Evolutionary conservation across 2,329 filamentous ascomycete genomes (phyloP).

Genomic region (Aspergillus sp.): DNA sequence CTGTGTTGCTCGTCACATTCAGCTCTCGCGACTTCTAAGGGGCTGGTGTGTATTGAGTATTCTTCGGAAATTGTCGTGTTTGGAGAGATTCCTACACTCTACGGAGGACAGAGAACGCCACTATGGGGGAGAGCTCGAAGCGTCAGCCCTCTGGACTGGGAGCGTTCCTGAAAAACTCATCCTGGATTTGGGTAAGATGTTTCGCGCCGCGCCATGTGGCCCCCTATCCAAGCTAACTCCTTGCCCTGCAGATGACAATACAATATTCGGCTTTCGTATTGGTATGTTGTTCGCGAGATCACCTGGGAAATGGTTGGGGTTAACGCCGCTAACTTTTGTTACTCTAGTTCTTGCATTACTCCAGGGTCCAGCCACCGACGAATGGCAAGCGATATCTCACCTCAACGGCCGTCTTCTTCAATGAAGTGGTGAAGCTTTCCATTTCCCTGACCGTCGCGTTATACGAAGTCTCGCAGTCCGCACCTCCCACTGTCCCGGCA

Average conservation of each 20-base stretch:
- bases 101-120: slow-evolving; percentile 13
- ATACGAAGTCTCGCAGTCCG: slow-evolving; percentile 76
- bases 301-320: background rate
- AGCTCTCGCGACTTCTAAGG: background rate
- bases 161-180: slow-evolving; percentile 29
- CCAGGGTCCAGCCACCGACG: slow-evolving; percentile 81
- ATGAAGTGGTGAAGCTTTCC: slow-evolving; percentile 85
- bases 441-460: slow-evolving; percentile 84
- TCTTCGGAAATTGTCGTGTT: background rate
- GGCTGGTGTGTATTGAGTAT: slow-evolving; percentile 1
- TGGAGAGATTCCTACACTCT: background rate
- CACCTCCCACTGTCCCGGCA: slow-evolving; percentile 75
- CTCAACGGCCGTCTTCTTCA: slow-evolving; percentile 90
- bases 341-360: slow-evolving; percentile 83
- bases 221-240: slow-evolving; percentile 3
- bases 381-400: slow-evolving; percentile 86
- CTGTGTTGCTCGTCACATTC: background rate
- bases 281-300: slow-evolving; percentile 28
- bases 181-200: slow-evolving; percentile 40
- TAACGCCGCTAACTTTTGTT: slow-evolving; percentile 9
- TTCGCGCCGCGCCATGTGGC: background rate
- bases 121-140: slow-evolving; percentile 33
- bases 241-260: slow-evolving; percentile 35
- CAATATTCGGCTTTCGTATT: slow-evolving; percentile 45
- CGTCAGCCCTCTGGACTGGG: slow-evolving; percentile 33